Evolutionary conservation across 2,329 filamentous ascomycete genomes (phyloP).

Genomic region (Periconia sp.): DNA sequence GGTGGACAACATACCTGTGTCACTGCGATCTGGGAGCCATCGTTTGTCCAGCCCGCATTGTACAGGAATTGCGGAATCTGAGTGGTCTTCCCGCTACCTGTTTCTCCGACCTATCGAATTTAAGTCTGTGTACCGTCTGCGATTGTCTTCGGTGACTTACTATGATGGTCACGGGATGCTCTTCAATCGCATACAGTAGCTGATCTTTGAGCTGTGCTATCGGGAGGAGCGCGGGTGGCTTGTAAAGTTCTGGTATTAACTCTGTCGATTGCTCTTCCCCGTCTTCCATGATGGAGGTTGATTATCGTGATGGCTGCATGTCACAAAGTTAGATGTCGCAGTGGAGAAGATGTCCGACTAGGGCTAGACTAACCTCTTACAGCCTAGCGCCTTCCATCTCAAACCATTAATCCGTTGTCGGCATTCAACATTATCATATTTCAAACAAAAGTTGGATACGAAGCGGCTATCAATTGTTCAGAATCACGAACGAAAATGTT

Average conservation of each 20-base stretch:
- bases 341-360: too few relatives aligned
- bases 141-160: constrained; percentile 46
- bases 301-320: not conserved
- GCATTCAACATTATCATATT: not conserved
- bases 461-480: too few relatives aligned
- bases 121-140: not conserved
- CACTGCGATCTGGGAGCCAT: constrained; percentile 81
- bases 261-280: constrained; percentile 44
- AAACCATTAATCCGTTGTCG: not conserved
- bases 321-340: not conserved
- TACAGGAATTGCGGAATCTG: constrained; percentile 93
- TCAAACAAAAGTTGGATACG: not conserved
- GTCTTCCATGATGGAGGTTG: constrained; percentile 25
- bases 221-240: constrained; percentile 78
- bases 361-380: not conserved
- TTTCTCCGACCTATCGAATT: constrained; percentile 63
- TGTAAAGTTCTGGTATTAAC: constrained; percentile 81
- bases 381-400: not conserved
- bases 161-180: constrained; percentile 79
- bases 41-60: constrained; percentile 81
- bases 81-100: constrained; percentile 65
- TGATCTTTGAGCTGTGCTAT: constrained; percentile 81
- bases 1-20: constrained; percentile 69
- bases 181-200: constrained; percentile 85
- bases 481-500: too few relatives aligned